Percentiles rank a stretch among this genome's conserved stretches.
phyloP scores from a whole-genome alignment of 495 filamentous ascomycete genomes.

The Cercophora sp. region DNA sequence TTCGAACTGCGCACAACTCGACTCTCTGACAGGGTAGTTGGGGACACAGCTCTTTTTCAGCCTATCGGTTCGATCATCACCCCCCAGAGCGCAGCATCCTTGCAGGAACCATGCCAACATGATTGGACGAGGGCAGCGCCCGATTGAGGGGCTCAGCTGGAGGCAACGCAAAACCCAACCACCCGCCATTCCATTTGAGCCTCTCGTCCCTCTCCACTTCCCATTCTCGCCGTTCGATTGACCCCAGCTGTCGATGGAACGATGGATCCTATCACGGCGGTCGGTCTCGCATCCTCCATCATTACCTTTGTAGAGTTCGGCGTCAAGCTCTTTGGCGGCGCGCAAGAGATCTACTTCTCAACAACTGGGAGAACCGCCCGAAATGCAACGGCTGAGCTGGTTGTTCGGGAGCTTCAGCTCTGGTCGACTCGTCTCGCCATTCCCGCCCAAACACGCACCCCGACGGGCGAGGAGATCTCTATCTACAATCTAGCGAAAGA shows the following conservation, averaged over 20 bases:
- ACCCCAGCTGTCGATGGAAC: not conserved
- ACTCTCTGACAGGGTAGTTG: too few species aligned
- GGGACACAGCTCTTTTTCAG: too few species aligned
- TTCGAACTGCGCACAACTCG: too few species aligned
- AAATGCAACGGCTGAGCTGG: not conserved
- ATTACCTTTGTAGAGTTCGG: not conserved
- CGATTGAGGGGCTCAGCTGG: too few species aligned
- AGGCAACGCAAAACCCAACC: too few species aligned
- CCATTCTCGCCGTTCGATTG: not conserved
- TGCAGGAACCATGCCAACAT: too few species aligned
- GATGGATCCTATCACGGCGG: constrained; percentile 1
- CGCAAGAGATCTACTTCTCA: not conserved
- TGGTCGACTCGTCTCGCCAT: not conserved
- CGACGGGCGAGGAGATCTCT: not conserved
- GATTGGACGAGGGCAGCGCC: too few species aligned
- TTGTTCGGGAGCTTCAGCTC: not conserved
- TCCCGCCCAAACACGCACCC: not conserved
- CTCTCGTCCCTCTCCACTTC: not conserved
- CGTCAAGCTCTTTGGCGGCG: not conserved
- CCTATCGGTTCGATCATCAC: too few species aligned
- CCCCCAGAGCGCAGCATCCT: too few species aligned
- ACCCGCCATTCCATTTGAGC: too few species aligned
- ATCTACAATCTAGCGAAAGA: not conserved
- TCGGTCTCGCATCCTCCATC: not conserved
- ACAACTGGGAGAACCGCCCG: not conserved